These are phyloP conservation scores for Linaria vulgaris DNA, from an alignment of 257 asterid species.

Conservation along the genomic window DNA sequence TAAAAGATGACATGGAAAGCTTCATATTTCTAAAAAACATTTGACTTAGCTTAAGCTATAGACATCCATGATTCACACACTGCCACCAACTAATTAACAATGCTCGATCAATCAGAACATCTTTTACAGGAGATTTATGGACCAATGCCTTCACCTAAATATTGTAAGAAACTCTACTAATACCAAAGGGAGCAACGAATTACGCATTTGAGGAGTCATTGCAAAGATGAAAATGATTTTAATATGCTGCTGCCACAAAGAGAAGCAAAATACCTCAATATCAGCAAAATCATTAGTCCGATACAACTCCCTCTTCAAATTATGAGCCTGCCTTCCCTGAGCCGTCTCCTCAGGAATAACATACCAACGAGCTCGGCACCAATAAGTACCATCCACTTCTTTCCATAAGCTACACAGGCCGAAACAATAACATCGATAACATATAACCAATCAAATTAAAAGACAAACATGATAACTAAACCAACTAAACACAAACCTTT, in stretches of 20 bases:
- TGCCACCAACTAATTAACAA: conserved; percentile 6
- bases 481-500: conserved; percentile 46
- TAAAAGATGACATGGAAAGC: conserved; percentile 11
- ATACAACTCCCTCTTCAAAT: conserved; percentile 87
- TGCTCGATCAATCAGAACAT: not conserved
- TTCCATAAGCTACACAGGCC: conserved; percentile 69
- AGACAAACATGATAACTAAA: not conserved
- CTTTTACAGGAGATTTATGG: not conserved
- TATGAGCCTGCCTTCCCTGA: conserved; percentile 89
- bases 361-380: conserved; percentile 84
- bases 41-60: not conserved
- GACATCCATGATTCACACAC: not conserved
- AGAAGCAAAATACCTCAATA: conserved; percentile 53
- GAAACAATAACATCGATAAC: conserved; percentile 16
- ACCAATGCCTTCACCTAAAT: conserved; percentile 3
- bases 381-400: conserved; percentile 80
- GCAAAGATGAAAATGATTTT: not conserved
- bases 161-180: not conserved
- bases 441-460: not conserved
- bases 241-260: not conserved
- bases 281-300: conserved; percentile 74
- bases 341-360: conserved; percentile 87
- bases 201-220: conserved; percentile 12
- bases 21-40: not conserved
- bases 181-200: not conserved